Evolutionary conservation across 345 rosid species (phyloP).

Genomic region (Lumnitzera littorea): DNA sequence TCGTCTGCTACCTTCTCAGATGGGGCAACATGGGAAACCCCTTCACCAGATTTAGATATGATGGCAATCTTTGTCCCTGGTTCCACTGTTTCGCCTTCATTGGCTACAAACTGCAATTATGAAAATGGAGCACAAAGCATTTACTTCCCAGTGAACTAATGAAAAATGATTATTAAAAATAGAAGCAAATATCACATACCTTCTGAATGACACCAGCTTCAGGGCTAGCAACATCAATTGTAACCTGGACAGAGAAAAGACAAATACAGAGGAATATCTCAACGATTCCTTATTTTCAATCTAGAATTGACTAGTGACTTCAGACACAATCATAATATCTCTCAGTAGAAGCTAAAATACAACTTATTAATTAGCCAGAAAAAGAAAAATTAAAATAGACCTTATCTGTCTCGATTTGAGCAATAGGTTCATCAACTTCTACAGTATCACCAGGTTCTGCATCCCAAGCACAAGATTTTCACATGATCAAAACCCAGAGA

Average conservation of each 20-base stretch:
- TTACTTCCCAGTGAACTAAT: background rate
- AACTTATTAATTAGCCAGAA: background rate
- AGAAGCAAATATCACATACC: slow-evolving; percentile 2
- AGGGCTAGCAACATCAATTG: slow-evolving; percentile 82
- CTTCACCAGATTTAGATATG: slow-evolving; percentile 84
- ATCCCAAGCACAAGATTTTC: slow-evolving; percentile 12
- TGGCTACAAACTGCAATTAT: slow-evolving; percentile 51
- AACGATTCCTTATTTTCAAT: background rate
- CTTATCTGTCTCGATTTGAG: slow-evolving; percentile 98
- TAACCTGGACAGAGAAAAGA: slow-evolving; percentile 34
- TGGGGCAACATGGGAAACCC: slow-evolving; percentile 69
- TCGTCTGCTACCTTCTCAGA: slow-evolving; percentile 49
- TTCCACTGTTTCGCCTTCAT: slow-evolving; percentile 96
- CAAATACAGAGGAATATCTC: slow-evolving; percentile 1
- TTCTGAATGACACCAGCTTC: slow-evolving; percentile 58
- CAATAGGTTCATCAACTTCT: slow-evolving; percentile 81
- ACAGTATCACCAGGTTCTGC: slow-evolving; percentile 95
- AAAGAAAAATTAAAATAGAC: slow-evolving; percentile 20
- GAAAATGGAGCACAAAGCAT: too few species aligned
- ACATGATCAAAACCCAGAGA: background rate
- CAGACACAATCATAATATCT: too few species aligned
- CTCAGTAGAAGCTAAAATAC: background rate
- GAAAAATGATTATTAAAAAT: background rate
- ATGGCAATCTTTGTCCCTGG: slow-evolving; percentile 82
- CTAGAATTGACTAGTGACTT: too few species aligned